Percentiles rank a stretch among this genome's conserved stretches.
Evolutionary conservation across 2,329 filamentous ascomycete genomes (phyloP).

Genomic region (Aspergillus sp.): DNA sequence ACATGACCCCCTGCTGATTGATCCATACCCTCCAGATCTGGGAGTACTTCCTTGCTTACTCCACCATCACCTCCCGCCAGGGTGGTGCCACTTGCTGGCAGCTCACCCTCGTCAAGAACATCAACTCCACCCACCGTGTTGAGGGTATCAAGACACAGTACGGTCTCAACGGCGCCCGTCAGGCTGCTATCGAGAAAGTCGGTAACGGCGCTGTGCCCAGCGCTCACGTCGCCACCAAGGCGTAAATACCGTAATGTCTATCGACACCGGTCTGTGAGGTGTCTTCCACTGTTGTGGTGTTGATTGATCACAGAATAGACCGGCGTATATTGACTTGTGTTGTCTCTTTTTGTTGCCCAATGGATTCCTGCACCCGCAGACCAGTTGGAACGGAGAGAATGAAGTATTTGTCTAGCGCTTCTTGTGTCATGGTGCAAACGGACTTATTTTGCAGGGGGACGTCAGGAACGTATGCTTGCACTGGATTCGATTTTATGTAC

Average conservation of each 20-base stretch:
- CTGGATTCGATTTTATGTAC: constrained; percentile 15
- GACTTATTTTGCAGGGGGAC: background rate
- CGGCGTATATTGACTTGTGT: background rate
- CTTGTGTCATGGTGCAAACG: background rate
- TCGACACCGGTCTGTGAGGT: background rate
- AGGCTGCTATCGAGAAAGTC: constrained; percentile 38
- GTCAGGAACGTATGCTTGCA: constrained; percentile 7
- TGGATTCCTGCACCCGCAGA: background rate
- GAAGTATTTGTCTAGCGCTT: background rate
- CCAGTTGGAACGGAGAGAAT: background rate
- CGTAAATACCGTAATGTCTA: constrained; percentile 13
- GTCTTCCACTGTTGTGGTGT: background rate
- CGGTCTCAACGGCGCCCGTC: constrained; percentile 64
- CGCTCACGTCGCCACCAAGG: constrained; percentile 32
- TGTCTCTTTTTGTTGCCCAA: background rate
- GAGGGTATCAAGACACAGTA: constrained; percentile 70
- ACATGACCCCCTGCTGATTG: background rate
- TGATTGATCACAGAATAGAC: background rate
- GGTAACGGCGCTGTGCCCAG: constrained; percentile 35
- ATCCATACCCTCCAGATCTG: constrained; percentile 61
- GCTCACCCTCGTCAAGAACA: constrained; percentile 83
- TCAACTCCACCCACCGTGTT: constrained; percentile 80
- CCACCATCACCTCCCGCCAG: constrained; percentile 79
- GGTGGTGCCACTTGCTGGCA: constrained; percentile 84
- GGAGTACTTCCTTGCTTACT: constrained; percentile 87